Evolutionary conservation across 2,329 filamentous ascomycete species (phyloP).

Genomic region (Fusarium annulatum): DNA sequence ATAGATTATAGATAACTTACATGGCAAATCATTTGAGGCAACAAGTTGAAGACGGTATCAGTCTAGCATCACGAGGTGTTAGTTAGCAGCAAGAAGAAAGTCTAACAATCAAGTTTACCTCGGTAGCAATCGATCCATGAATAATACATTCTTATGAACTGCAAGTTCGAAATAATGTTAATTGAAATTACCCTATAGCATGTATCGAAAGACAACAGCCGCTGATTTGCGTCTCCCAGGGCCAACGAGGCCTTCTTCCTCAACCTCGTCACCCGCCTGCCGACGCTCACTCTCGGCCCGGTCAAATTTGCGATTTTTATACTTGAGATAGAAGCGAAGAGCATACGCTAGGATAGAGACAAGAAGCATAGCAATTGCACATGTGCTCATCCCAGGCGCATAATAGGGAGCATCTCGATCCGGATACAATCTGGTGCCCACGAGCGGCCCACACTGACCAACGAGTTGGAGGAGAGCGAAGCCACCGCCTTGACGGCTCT

Average conservation of each 20-base stretch:
- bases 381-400: conserved; percentile 69
- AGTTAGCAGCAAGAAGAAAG: conserved; percentile 18
- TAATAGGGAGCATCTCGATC: conserved; percentile 70
- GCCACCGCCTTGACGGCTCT: conserved; percentile 76
- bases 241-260: conserved; percentile 56
- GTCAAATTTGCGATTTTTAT: conserved; percentile 62
- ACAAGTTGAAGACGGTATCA: not conserved
- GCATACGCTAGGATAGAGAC: conserved; percentile 67
- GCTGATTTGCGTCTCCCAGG: conserved; percentile 38
- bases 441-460: conserved; percentile 80
- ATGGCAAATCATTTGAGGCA: not conserved
- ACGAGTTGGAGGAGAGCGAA: conserved; percentile 85
- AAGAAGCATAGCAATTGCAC: conserved; percentile 70
- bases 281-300: conserved; percentile 44
- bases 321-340: conserved; percentile 64
- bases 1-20: not conserved
- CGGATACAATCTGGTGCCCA: conserved; percentile 76
- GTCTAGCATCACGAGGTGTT: conserved; percentile 21
- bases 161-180: not conserved
- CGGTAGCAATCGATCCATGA: not conserved
- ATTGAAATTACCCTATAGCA: conserved; percentile 51
- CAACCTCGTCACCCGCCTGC: conserved; percentile 43
- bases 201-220: conserved; percentile 56
- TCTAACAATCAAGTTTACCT: conserved; percentile 13
- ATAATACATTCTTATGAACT: not conserved